Evolutionary conservation across 352 stramenopile genomes (phyloP), one percentile per base, ranked within the genome.

Genomic region (Pythium aquatile): DNA sequence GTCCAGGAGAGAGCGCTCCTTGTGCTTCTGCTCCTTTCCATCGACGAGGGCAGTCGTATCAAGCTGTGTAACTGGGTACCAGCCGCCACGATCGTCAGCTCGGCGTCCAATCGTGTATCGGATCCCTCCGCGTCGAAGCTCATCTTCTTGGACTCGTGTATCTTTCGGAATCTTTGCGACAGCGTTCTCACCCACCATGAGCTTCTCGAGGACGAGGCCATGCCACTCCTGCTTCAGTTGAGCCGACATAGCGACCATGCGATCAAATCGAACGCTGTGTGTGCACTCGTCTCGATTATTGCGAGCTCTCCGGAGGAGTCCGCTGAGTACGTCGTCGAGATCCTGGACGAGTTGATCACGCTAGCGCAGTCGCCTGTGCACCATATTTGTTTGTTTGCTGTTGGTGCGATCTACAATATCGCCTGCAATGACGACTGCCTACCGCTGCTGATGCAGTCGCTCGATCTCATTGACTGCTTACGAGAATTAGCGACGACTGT

Each of bases 321-420:
- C 1, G 72, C 70, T 4, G 62, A 61, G 20, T 86, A 82, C 39
- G 76, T 90, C 5, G 70, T 77, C 20, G 76, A 83, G 49, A 80
- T 93, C 26, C 79, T 75, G 0, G 61, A 83, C 13, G 63, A 88
- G 28, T 65, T 93, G 26, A 55, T 93, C 57, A 63, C 70, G 44
- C 67, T 93, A 10, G 76, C 81, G 2, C 56, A 55, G 20, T 77
- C 76, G 1, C 20, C 39, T 0, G 61, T 71, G 14, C 9, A 61
- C 1, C 67, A 64, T 28, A 85, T 75, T 37, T 79, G 74, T 46
- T 32, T 78, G 3, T 91, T 93, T 46, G 81, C 83, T 3, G 67
- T 90, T 28, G 73, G 76, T 5, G 79, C 82, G 17, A 68, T 93
- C 6, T 93, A 90, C 75, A 91, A 91, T 52, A 85, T 93, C 32